These are phyloP conservation scores for Elymus sibiricus DNA, from an alignment of 176 grass and related monocot species.

Conservation along the genomic window DNA sequence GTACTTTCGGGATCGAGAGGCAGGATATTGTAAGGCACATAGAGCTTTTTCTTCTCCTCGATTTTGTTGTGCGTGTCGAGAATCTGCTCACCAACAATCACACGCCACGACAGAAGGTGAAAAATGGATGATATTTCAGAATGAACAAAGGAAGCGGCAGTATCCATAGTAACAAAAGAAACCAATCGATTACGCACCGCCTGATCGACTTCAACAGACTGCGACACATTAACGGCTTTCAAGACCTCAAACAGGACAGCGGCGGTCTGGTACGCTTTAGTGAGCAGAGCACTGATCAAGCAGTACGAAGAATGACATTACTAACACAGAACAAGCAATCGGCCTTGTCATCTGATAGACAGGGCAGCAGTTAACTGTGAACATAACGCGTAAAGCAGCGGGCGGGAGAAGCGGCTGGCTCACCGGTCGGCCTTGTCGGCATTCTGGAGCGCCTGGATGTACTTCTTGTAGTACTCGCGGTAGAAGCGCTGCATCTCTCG, in stretches of 20 bases:
- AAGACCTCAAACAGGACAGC: conserved; percentile 96
- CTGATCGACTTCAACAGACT: conserved; percentile 85
- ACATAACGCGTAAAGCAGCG: background rate
- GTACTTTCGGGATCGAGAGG: conserved; percentile 90
- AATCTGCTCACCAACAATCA: conserved; percentile 38
- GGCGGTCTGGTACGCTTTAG: conserved; percentile 89
- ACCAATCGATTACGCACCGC: conserved; percentile 24
- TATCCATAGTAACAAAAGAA: background rate
- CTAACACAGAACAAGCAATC: background rate
- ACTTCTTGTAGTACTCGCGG: conserved; percentile 87
- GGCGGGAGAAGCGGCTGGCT: background rate
- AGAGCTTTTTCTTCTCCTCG: conserved; percentile 84
- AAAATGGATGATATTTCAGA: background rate
- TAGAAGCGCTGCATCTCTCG: conserved; percentile 94
- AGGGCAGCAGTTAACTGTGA: background rate
- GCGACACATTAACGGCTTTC: conserved; percentile 85
- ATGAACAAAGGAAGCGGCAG: background rate
- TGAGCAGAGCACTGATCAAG: conserved; percentile 70
- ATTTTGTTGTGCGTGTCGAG: conserved; percentile 78
- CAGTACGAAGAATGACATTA: background rate
- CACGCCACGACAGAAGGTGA: background rate
- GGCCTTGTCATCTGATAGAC: background rate
- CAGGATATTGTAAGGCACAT: conserved; percentile 89
- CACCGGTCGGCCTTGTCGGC: conserved; percentile 94
- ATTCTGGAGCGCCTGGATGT: conserved; percentile 89